Conservation (phyloP, 495 filamentous ascomycete genomes). For the Penicillium argentinense region DNA sequence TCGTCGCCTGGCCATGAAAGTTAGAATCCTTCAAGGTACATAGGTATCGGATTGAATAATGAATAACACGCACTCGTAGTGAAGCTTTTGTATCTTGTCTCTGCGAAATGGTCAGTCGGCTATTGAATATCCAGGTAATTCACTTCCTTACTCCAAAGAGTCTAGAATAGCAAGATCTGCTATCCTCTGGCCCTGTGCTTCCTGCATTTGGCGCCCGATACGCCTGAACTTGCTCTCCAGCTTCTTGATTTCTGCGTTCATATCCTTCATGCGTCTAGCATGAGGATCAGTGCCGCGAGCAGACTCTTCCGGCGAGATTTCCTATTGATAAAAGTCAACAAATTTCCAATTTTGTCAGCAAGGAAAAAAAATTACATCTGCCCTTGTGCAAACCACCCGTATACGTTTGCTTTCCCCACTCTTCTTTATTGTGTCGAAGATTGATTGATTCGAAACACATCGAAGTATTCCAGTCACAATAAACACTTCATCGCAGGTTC, state of each 20-base stretch:
- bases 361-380: constrained; percentile 17
- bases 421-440: constrained; percentile 21
- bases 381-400: constrained; percentile 26
- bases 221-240: not conserved
- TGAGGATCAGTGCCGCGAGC: constrained; percentile 1
- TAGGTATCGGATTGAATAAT: not conserved
- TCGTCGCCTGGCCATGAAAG: not conserved
- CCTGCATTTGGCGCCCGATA: not conserved
- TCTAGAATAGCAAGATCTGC: too few relatives aligned
- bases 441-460: constrained; percentile 18
- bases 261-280: constrained; percentile 1
- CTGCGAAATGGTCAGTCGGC: too few relatives aligned
- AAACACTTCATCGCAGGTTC: constrained; percentile 33
- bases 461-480: constrained; percentile 25
- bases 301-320: constrained; percentile 20
- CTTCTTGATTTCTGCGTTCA: constrained; percentile 5
- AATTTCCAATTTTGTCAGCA: not conserved
- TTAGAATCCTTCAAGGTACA: not conserved
- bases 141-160: not conserved
- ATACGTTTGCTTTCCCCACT: constrained; percentile 13
- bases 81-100: too few relatives aligned
- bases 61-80: too few relatives aligned
- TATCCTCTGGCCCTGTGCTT: too few relatives aligned
- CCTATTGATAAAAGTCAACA: constrained; percentile 8
- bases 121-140: too few relatives aligned